Evolutionary conservation across 2,329 filamentous ascomycete genomes (phyloP).

Genomic region (Penicillium griseofulvum): DNA sequence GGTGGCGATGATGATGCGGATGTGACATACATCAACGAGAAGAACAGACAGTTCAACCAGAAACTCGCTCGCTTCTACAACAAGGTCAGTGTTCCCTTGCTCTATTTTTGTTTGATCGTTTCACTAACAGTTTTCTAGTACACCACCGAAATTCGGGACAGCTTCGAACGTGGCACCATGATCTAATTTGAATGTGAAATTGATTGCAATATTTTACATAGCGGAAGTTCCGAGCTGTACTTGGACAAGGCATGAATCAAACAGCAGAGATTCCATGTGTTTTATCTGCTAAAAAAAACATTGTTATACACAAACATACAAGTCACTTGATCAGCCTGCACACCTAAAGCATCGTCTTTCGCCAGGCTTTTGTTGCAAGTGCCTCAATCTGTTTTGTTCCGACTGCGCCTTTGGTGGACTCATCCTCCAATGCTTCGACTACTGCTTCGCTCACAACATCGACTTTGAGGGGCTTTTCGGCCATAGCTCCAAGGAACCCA

Average conservation of each 20-base stretch:
- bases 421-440: constrained; percentile 79
- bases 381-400: constrained; percentile 78
- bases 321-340: neutral
- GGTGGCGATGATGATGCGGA: constrained; percentile 83
- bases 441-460: constrained; percentile 86
- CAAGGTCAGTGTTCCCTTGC: constrained; percentile 55
- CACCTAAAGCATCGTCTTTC: constrained; percentile 77
- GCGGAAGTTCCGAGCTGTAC: constrained; percentile 7
- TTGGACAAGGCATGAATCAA: constrained; percentile 1
- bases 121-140: constrained; percentile 54
- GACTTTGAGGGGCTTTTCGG: constrained; percentile 80
- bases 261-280: constrained; percentile 4
- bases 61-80: constrained; percentile 96
- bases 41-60: constrained; percentile 99
- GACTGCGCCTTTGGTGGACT: constrained; percentile 68
- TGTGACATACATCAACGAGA: constrained; percentile 98
- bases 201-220: constrained; percentile 21
- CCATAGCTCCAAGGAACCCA: constrained; percentile 76
- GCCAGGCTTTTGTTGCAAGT: constrained; percentile 79
- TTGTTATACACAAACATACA: constrained; percentile 5
- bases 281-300: neutral
- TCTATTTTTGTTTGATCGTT: neutral
- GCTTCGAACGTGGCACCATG: constrained; percentile 95
- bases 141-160: constrained; percentile 93
- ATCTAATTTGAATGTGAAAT: constrained; percentile 57